Evolutionary conservation across 2,329 filamentous ascomycete genomes (phyloP), one percentile per base, ranked within the genome.

Genomic region (Dryadomyces sulphureus): DNA sequence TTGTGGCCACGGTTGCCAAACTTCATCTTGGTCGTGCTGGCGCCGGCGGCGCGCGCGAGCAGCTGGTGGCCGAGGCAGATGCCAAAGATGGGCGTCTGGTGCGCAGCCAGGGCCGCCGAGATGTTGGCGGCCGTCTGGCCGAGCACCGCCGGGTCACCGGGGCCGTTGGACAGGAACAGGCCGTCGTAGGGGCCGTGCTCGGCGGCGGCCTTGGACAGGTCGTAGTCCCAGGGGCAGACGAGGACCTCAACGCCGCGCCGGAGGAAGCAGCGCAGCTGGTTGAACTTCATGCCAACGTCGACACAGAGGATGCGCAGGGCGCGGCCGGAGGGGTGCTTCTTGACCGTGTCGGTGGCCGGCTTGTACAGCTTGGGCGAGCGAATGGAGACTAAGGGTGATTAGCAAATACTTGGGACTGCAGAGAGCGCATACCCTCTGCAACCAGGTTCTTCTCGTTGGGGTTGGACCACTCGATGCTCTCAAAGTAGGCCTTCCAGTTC

Each of bases 1-100:
- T 98, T 98, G 72, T 94, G 87, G 38, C 90, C 92, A 58, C 92
- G 86, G 69, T 98, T 98, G 68, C 92, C 92, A 59, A 95, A 98
- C 74, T 96, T 96, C 87, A 98, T 94, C 73, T 98, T 98, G 58
- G 75, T 65, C 0, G 92, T 96, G 41, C 72, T 72, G 41, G 89
- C 90, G 46, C 90, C 90, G 27, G 88, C 79, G 48, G 90, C 88
- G 55, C 88, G 77, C 45, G 90, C 88, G 45, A 96, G 78, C 54
- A 96, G 73, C 66, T 96, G 90, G 63, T 96, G 90, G 48, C 90
- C 90, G 56, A 96, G 68, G 69, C 90, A 96, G 60, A 96, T 96
- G 69, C 90, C 90, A 55, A 96, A 95, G 52, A 96, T 82, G 7
- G 90, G 90, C 7, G 81, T 90, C 54, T 79, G 76, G 54, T 82